Base-by-base conservation (phyloP, 2,329 filamentous ascomycete species). In the Ramularia endophylla region DNA sequence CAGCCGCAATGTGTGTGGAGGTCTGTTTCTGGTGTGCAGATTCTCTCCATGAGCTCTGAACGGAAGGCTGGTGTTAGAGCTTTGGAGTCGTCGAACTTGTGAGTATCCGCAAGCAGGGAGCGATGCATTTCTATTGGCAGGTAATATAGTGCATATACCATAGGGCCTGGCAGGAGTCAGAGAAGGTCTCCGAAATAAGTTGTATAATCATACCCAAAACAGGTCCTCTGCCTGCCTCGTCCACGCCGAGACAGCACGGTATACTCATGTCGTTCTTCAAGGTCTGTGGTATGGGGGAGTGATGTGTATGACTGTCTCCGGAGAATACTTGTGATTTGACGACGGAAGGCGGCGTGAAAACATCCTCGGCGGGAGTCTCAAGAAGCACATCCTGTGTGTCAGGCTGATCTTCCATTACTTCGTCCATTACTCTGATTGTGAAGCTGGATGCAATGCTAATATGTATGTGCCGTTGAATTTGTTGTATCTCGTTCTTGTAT, bases 61-160 rank as follows among this genome's bases (percentile, higher is more conserved):
- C 90, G 87, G 27, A 90, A 79, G n/a, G 73, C 69, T 0, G 89
- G 78, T 0, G 85, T 94, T 28, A 97, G 78, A 4, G 88, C 86
- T 69, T 97, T 97, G 62, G 85, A 94, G 72, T 97, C 90, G 71
- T 95, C 85, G 67, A 95, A 95, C 70, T 83, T 85, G 69, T 95
- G 83, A 3, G 80, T 79, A 27, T 78, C 67, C 38, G 86, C 83
- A 16, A 97, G 80, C 19, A 95, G 78, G 1, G 83, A 75, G 59
- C 83, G 80, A 48, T 82, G 75, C 27, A 73, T 61, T 18, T 82
- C 77, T 19, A 80, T 70, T 0, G 80, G 74, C 2, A 86, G 65
- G 38, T 94, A 94, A 51, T 94, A 85, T 25, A 79, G 69, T 36
- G 71, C 75, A 61, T 82, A 82, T 38, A 83, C 77, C 80, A 81